Conservation (phyloP, 2,329 filamentous ascomycete species). For the Phyllosticta citribraziliensis region DNA sequence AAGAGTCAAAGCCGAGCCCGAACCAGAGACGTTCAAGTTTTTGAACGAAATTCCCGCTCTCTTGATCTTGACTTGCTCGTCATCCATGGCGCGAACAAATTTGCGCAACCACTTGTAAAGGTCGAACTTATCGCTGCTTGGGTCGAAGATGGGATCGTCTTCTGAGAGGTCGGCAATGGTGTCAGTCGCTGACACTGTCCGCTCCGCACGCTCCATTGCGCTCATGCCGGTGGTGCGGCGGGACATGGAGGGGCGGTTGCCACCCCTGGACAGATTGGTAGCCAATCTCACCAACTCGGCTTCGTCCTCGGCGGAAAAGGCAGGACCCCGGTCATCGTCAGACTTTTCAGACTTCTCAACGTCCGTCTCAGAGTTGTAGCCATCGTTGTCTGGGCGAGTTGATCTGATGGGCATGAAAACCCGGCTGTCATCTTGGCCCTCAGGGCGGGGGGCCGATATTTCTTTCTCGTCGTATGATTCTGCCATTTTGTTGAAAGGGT, state of each 20-base stretch:
- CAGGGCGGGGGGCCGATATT: neutral
- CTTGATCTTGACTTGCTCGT: conserved; percentile 45
- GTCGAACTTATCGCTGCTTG: conserved; percentile 42
- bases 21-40: conserved; percentile 56
- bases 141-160: conserved; percentile 48
- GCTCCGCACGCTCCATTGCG: neutral
- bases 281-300: conserved; percentile 5
- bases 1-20: conserved; percentile 56
- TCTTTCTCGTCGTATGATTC: neutral
- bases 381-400: neutral
- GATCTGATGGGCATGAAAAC: conserved; percentile 1
- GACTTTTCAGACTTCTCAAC: conserved; percentile 2
- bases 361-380: neutral
- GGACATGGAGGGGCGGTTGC: neutral
- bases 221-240: neutral
- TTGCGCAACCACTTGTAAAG: conserved; percentile 44
- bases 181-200: conserved; percentile 16
- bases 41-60: conserved; percentile 54
- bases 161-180: conserved; percentile 30
- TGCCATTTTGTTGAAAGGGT: neutral
- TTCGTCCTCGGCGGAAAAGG: conserved; percentile 6
- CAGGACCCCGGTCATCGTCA: neutral
- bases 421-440: neutral
- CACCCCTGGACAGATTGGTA: neutral
- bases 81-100: conserved; percentile 41